Evolutionary conservation across 176 grass and related monocot species (phyloP), one percentile per base, ranked within the genome.

Genomic region (Rhipidocladum racemiflorum): DNA sequence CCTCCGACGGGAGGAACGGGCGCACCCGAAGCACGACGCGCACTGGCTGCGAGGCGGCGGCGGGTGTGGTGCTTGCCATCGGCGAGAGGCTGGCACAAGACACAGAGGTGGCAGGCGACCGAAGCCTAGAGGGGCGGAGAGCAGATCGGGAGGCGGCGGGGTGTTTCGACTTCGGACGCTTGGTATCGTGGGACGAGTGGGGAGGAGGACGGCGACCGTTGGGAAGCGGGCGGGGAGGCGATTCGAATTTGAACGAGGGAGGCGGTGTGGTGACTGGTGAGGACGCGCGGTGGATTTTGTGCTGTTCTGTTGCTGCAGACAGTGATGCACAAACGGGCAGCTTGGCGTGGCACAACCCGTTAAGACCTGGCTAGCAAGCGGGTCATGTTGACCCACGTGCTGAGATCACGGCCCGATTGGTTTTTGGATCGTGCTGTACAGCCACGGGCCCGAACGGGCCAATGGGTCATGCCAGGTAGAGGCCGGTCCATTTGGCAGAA

Each of bases 21-120:
- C 96, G 96, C 68, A 98, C 90, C 39, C 90, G 81, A n/a, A 98
- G 87, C 65, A 95, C 89, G 45, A 95, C 89, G 43, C 96, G 90
- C 67, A 98, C 90, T 25, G 82, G 85, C 68, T 86, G 94, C 69
- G 46, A 27, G 25, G 80, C 13, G n/a, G 72, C 13, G 12, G 45
- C 15, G 8, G 77, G 53, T 28, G 65, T 4, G 53, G 50, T 9
- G 62, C 20, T 70, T 48, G 84, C 74, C 88, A 93, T 97, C 39
- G 72, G 25, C 21, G 75, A n/a, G 55, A 56, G 23, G 43, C 1
- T 65, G 68, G 28, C 68, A 49, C 60, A 24, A 40, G 67, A 21
- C 42, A 38, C 62, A 17, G 30, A 28, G 13, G 48, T n/a, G 76
- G 56, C 16, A 17, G 46, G 69, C 4, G 67, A 9, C 5, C 20